Evolutionary conservation across 306 rosid species (phyloP).

Genomic region (Spatholobus suberectus): DNA sequence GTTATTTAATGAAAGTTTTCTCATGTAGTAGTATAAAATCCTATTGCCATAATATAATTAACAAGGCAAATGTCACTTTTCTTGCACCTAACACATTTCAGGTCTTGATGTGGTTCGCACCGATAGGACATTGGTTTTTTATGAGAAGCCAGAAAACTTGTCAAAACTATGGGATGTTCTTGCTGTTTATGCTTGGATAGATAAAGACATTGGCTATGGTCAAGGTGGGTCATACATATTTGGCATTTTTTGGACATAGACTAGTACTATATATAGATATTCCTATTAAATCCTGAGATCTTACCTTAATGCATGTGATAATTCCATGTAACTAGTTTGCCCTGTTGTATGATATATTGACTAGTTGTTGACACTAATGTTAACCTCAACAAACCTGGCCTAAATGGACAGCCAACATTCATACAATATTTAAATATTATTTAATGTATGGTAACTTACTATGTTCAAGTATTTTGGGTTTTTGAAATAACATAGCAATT

Average conservation of each 20-base stretch:
- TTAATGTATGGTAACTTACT: neutral
- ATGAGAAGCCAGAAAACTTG: constrained; percentile 87
- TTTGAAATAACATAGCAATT: neutral
- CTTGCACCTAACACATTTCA: constrained; percentile 47
- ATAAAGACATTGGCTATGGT: constrained; percentile 91
- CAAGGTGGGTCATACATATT: constrained; percentile 72
- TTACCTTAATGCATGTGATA: neutral
- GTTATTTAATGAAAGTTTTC: constrained; percentile 21
- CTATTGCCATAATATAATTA: neutral
- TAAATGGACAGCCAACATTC: neutral
- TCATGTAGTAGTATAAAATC: constrained; percentile 24
- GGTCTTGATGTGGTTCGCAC: constrained; percentile 99
- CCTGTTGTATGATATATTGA: constrained; percentile 10
- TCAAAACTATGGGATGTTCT: constrained; percentile 98
- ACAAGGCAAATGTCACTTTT: constrained; percentile 13
- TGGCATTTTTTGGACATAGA: constrained; percentile 21
- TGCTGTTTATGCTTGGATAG: constrained; percentile 96
- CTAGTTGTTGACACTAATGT: neutral
- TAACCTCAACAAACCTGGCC: neutral
- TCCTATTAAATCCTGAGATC: neutral
- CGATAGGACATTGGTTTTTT: constrained; percentile 93
- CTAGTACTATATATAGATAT: neutral
- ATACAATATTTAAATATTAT: neutral
- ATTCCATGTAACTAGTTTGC: constrained; percentile 14
- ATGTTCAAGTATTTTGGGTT: neutral